Conservation (phyloP, 495 filamentous ascomycete genomes). For the Podospora bellae-mahoneyi region DNA sequence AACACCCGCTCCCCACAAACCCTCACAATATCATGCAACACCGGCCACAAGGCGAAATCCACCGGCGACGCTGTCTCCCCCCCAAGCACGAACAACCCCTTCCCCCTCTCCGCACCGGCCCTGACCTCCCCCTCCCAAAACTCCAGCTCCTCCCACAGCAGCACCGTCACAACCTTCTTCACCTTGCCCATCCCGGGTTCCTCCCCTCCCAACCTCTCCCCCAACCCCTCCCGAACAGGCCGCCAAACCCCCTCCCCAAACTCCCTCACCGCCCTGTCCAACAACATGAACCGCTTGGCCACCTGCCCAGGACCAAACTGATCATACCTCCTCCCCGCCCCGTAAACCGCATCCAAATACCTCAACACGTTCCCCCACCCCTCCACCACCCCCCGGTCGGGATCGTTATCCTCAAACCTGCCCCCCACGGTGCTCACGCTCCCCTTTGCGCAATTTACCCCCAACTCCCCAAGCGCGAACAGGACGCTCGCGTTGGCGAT, state of each 20-base stretch:
- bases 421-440: slow-evolving; percentile 38
- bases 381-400: slow-evolving; percentile 42
- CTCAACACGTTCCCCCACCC: slow-evolving; percentile 51
- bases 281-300: slow-evolving; percentile 35
- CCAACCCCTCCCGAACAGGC: slow-evolving; percentile 28
- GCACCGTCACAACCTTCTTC: neutral
- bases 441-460: slow-evolving; percentile 52
- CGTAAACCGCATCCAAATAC: slow-evolving; percentile 54
- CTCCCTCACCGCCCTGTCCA: slow-evolving; percentile 39
- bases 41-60: slow-evolving; percentile 2
- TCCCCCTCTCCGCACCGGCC: slow-evolving; percentile 20
- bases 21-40: neutral
- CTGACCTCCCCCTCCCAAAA: slow-evolving; percentile 32
- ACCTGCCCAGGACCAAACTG: slow-evolving; percentile 32
- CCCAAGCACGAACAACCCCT: slow-evolving; percentile 42
- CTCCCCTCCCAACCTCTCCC: slow-evolving; percentile 15
- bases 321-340: slow-evolving; percentile 27
- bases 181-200: slow-evolving; percentile 8
- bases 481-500: slow-evolving; percentile 58
- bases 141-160: slow-evolving; percentile 18
- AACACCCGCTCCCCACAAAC: neutral
- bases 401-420: slow-evolving; percentile 55
- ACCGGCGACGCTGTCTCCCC: slow-evolving; percentile 45
- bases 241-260: slow-evolving; percentile 27
- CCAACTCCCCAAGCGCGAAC: slow-evolving; percentile 57